Percentiles rank a stretch among this genome's conserved stretches.
These are phyloP conservation scores for Coniella vitis DNA, from an alignment of 2,329 filamentous ascomycete genomes.

Conservation along the genomic window DNA sequence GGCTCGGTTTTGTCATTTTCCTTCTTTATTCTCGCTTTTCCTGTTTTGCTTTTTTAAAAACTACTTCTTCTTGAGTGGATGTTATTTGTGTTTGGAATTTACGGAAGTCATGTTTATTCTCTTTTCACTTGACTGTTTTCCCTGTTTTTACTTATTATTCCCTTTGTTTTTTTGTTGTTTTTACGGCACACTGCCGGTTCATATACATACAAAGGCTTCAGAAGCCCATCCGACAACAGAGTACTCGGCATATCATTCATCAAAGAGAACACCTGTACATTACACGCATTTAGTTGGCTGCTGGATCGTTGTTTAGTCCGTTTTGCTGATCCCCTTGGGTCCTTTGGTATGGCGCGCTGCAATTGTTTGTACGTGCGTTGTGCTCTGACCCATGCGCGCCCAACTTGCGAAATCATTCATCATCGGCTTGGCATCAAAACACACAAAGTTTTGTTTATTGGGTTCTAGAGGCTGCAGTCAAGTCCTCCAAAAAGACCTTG, in stretches of 20 bases:
- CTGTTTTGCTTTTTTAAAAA: no score
- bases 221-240: conserved; percentile 31
- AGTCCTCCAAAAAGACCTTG: conserved; percentile 17
- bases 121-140: conserved; percentile 16
- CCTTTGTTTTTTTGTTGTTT: conserved; percentile 19
- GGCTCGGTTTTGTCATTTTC: conserved; percentile 18
- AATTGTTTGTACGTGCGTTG: conserved; percentile 15
- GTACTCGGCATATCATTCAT: conserved; percentile 35
- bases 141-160: no score
- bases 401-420: not conserved
- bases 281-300: conserved; percentile 40
- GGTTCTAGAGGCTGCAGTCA: conserved; percentile 16
- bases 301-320: conserved; percentile 29
- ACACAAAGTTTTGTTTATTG: conserved; percentile 10
- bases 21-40: not conserved
- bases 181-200: conserved; percentile 16
- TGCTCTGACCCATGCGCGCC: conserved; percentile 21
- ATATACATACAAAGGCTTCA: conserved; percentile 17
- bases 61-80: no score
- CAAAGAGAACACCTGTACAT: conserved; percentile 39
- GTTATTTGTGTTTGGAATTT: no score
- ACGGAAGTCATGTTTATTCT: no score
- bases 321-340: conserved; percentile 39
- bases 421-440: conserved; percentile 20
- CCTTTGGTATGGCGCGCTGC: conserved; percentile 29